phyloP scores from a whole-genome alignment of 495 filamentous ascomycete genomes.

The Aspergillus ellipticus region DNA sequence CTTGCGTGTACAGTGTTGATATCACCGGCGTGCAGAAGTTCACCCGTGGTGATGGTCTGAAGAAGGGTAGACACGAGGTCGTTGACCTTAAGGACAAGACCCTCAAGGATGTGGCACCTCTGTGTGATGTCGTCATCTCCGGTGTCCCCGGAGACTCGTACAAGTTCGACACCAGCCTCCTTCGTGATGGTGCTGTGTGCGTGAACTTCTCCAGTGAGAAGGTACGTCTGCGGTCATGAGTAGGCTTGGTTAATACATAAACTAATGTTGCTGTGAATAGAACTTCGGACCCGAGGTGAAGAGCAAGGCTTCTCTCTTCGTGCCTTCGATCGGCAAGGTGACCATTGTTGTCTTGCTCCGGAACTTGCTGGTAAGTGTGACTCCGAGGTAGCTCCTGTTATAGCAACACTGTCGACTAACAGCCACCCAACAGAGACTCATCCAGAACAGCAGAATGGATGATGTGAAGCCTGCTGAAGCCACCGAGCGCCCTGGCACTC shows the following conservation, averaged over 20 bases:
- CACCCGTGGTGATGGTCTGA: constrained; percentile 78
- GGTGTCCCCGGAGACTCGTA: constrained; percentile 84
- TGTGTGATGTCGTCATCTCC: constrained; percentile 90
- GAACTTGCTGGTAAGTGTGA: constrained; percentile 76
- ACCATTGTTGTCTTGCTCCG: constrained; percentile 88
- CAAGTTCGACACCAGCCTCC: constrained; percentile 78
- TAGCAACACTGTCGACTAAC: background rate
- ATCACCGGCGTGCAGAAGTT: constrained; percentile 89
- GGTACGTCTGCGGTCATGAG: constrained; percentile 32
- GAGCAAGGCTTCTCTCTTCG: constrained; percentile 93
- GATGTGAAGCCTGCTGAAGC: constrained; percentile 43
- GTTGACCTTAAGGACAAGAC: constrained; percentile 69
- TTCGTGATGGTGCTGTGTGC: constrained; percentile 88
- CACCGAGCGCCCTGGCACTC: constrained; percentile 42
- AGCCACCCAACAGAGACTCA: constrained; percentile 37
- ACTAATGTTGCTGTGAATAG: constrained; percentile 27
- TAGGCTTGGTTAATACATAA: background rate
- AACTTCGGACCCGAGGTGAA: constrained; percentile 89
- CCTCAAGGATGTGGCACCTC: constrained; percentile 73
- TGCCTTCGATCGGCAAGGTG: constrained; percentile 95
- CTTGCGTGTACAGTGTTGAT: constrained; percentile 92
- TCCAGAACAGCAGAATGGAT: constrained; percentile 46
- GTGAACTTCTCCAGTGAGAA: constrained; percentile 97
- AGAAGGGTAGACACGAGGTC: constrained; percentile 78
- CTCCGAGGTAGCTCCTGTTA: background rate